Evolutionary conservation across 306 rosid species (phyloP), one percentile per base, ranked within the genome.

Genomic region (Acacia melanoxylon): DNA sequence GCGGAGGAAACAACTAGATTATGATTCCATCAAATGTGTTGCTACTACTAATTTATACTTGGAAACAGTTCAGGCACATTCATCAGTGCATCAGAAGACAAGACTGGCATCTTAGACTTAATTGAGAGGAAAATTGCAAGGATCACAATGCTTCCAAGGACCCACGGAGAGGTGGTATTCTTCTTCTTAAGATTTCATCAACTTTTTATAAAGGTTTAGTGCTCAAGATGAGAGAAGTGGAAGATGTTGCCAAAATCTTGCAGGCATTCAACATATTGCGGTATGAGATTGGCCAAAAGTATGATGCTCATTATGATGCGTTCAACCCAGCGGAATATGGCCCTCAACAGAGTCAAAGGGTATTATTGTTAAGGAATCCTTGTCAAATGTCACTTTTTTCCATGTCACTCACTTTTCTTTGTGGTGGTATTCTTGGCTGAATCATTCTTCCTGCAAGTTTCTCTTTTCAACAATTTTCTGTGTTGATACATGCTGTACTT

Each of bases 211-310:
- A 68, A 73, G 71, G 75, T 52, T 72, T 78, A 74, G 42, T 78
- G 48, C 83, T 75, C 75, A 56, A 68, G 68, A 63, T 77, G 82
- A 45, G 73, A 80, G 75, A 85, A 83, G 78, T 10, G 73, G 3
- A 56, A 46, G 70, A 40, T 85, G 51, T 63, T 66, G 46, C 59
- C 68, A 68, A 31, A 46, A 46, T 78, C 51, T 84, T 86, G 87
- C 87, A 91, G 92, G 85, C 90, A 61, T 91, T 91, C 90, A 91
- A 91, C 68, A 51, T 91, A 54, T 74, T 91, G 84, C 86, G 89
- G 52, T 91, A 91, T 84, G 82, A 87, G 81, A 54, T 87, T 75
- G 91, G 91, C 74, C 94, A 91, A 85, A 91, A 89, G 66, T 91
- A 91, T 76, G 89, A 87, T 81, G 88, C 92, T 67, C 92, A 91